phyloP scores from a whole-genome alignment of 1,139 yeast genomes.

The Saccharomyces hybrid region DNA sequence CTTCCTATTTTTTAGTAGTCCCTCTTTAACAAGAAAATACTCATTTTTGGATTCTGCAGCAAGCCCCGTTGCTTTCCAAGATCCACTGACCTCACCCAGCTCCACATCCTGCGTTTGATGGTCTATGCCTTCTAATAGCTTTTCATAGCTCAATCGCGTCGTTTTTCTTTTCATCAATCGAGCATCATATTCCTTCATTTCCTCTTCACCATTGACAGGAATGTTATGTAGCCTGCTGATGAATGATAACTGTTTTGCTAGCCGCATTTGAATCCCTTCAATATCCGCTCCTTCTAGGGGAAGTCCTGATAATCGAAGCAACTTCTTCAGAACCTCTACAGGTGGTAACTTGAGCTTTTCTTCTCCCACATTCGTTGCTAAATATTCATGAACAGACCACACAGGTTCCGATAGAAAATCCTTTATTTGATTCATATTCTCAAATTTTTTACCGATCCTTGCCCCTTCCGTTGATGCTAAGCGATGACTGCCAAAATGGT shows the following conservation, averaged over 20 bases:
- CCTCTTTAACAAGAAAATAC: conserved; percentile 37
- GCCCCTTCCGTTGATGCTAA: neutral
- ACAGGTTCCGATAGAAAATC: conserved; percentile 16
- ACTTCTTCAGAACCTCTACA: conserved; percentile 16
- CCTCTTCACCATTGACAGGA: conserved; percentile 16
- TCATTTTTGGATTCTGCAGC: conserved; percentile 30
- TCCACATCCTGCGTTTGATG: conserved; percentile 15
- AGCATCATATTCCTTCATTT: conserved; percentile 17
- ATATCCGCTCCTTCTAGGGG: conserved; percentile 27
- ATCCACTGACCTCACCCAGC: conserved; percentile 34
- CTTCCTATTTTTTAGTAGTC: conserved; percentile 32
- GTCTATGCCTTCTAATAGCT: conserved; percentile 19
- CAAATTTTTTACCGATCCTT: conserved; percentile 16
- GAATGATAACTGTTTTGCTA: conserved; percentile 42
- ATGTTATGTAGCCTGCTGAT: conserved; percentile 38
- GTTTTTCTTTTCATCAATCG: conserved; percentile 19
- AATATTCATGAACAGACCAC: conserved; percentile 25
- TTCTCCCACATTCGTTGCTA: conserved; percentile 4
- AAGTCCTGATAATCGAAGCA: conserved; percentile 44
- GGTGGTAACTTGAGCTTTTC: conserved; percentile 8
- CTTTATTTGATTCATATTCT: conserved; percentile 15
- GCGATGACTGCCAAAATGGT: neutral
- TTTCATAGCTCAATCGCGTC: conserved; percentile 26
- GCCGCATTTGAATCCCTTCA: conserved; percentile 30
- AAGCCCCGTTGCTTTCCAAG: conserved; percentile 35